Evolutionary conservation across 352 stramenopile species (phyloP).

Genomic region (Detonula confervacea): DNA sequence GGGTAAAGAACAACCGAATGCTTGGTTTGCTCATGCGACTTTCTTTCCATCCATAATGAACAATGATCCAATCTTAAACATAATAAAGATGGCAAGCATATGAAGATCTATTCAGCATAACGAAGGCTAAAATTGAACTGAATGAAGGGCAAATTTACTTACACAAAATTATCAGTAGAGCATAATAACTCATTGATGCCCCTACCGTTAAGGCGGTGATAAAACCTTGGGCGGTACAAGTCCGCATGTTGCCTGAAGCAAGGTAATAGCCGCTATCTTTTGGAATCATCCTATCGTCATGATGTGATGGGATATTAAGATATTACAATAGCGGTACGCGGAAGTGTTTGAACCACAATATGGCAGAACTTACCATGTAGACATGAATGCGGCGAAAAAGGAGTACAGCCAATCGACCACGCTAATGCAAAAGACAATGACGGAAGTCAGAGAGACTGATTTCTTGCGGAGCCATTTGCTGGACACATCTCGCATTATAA

Average conservation of each 20-base stretch:
- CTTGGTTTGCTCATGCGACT: constrained; percentile 8
- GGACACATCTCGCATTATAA: constrained; percentile 5
- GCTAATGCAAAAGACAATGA: constrained; percentile 30
- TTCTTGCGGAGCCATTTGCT: neutral
- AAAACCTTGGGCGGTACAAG: constrained; percentile 31
- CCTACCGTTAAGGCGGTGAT: constrained; percentile 5
- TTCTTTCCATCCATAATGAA: constrained; percentile 13
- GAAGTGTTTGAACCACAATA: too few relatives aligned
- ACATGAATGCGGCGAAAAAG: constrained; percentile 20
- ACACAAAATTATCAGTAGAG: constrained; percentile 26
- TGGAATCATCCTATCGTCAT: constrained; percentile 24
- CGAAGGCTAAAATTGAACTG: too few relatives aligned
- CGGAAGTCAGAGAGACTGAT: constrained; percentile 12
- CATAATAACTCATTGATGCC: constrained; percentile 30
- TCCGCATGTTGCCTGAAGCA: constrained; percentile 14
- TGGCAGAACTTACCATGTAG: constrained; percentile 34
- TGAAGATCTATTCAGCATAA: neutral
- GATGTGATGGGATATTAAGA: neutral
- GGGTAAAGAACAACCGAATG: constrained; percentile 12
- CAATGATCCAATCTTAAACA: constrained; percentile 21
- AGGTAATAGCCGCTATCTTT: neutral
- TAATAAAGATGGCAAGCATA: neutral
- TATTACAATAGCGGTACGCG: too few relatives aligned
- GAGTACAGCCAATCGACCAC: constrained; percentile 14
- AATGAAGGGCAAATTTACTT: constrained; percentile 5